Percentiles rank a stretch among this genome's conserved stretches.
phyloP scores from a whole-genome alignment of 352 stramenopile species.

The Phytopythium kandeliae region DNA sequence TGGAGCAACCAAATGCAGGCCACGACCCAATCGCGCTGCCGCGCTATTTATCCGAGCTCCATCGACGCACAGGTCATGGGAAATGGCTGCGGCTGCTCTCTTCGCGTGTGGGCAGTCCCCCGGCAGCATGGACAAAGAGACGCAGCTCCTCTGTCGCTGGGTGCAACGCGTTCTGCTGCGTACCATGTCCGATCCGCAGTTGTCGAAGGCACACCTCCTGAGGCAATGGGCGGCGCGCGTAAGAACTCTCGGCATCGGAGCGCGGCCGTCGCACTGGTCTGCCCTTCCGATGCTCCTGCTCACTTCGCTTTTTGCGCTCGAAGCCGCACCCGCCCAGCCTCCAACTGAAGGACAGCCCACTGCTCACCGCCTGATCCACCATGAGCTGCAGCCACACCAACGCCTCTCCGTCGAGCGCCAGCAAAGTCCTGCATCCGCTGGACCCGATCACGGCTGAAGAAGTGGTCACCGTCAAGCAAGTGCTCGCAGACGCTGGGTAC shows the following conservation, averaged over 20 bases:
- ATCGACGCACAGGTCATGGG: too few relatives aligned
- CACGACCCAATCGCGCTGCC: too few relatives aligned
- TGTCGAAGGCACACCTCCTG: not conserved
- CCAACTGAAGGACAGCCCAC: too few relatives aligned
- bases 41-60: too few relatives aligned
- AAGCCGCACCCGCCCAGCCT: not conserved
- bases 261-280: too few relatives aligned
- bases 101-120: not conserved
- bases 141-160: conserved; percentile 1
- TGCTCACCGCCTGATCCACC: not conserved
- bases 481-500: conserved; percentile 33
- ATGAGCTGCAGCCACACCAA: conserved; percentile 15
- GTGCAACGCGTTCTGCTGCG: conserved; percentile 8
- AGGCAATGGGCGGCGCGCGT: not conserved
- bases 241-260: not conserved
- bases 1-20: too few relatives aligned
- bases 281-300: too few relatives aligned
- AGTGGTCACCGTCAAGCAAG: conserved; percentile 34
- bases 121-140: conserved; percentile 4
- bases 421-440: conserved; percentile 27
- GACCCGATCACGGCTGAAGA: conserved; percentile 39
- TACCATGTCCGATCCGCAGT: conserved; percentile 2
- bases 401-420: conserved; percentile 3
- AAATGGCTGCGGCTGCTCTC: not conserved
- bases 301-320: conserved; percentile 11